phyloP scores from a whole-genome alignment of 805 yeast genomes.

The Ogataea minuta region DNA sequence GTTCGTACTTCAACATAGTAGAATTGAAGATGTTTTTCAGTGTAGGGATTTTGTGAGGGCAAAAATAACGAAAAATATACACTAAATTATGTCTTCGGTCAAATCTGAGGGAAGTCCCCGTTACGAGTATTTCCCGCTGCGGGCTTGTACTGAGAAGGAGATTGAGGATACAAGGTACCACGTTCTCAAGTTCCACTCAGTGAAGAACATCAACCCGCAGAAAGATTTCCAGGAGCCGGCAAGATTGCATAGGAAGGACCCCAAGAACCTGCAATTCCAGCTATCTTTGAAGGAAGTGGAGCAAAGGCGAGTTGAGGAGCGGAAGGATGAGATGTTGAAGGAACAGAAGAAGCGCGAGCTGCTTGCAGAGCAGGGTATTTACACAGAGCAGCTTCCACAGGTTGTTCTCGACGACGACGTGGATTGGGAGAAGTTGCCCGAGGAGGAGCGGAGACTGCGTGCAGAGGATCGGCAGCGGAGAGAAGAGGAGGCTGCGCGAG shows the following conservation, averaged over 20 bases:
- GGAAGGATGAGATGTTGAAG: slow-evolving; percentile 41
- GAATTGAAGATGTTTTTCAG: slow-evolving; percentile 4
- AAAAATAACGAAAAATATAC: slow-evolving; percentile 1
- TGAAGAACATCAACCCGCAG: slow-evolving; percentile 67
- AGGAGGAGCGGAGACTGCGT: slow-evolving; percentile 42
- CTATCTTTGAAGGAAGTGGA: slow-evolving; percentile 75
- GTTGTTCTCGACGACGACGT: slow-evolving; percentile 31
- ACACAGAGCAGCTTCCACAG: slow-evolving; percentile 20
- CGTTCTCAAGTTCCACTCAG: slow-evolving; percentile 75
- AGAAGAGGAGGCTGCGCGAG: slow-evolving; percentile 32
- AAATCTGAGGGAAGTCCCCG: slow-evolving; percentile 18
- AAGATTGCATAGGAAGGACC: slow-evolving; percentile 89
- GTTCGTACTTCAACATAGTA: slow-evolving; percentile 14
- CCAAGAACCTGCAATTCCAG: slow-evolving; percentile 85
- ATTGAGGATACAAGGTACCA: slow-evolving; percentile 74
- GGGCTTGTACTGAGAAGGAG: slow-evolving; percentile 71
- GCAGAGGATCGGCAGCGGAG: slow-evolving; percentile 28
- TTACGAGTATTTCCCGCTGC: slow-evolving; percentile 52
- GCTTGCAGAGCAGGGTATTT: slow-evolving; percentile 17
- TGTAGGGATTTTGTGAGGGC: slow-evolving; percentile 14
- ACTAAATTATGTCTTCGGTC: slow-evolving; percentile 8
- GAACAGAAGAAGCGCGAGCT: slow-evolving; percentile 39
- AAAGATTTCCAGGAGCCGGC: slow-evolving; percentile 77
- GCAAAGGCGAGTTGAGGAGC: slow-evolving; percentile 50
- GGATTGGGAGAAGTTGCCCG: slow-evolving; percentile 28